phyloP scores from a whole-genome alignment of 2,329 filamentous ascomycete genomes.

The Alternaria atra region DNA sequence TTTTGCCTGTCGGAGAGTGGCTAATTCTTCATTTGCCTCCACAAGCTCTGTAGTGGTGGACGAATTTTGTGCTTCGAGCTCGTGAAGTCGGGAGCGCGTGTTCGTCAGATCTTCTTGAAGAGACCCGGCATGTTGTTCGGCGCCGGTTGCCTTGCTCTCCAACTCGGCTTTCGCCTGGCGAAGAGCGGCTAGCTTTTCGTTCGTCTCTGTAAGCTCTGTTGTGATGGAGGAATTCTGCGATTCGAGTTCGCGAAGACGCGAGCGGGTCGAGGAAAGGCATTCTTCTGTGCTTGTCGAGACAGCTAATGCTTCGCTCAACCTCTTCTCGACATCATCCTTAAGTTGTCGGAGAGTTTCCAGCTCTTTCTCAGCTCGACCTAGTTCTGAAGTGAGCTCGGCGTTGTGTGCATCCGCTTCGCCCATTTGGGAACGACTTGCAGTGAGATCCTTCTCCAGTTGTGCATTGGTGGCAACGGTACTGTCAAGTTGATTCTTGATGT shows the following conservation, averaged over 20 bases:
- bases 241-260: constrained; percentile 11
- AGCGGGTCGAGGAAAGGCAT: constrained; percentile 18
- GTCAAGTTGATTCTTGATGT: constrained; percentile 22
- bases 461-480: constrained; percentile 14
- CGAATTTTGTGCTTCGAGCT: constrained; percentile 18
- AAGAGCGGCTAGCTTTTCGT: constrained; percentile 22
- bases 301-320: constrained; percentile 13
- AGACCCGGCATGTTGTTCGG: constrained; percentile 9
- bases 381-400: constrained; percentile 17
- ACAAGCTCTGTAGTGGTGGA: constrained; percentile 10
- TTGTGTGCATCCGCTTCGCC: constrained; percentile 24
- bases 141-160: constrained; percentile 18
- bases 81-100: constrained; percentile 22
- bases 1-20: constrained; percentile 22
- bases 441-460: constrained; percentile 31
- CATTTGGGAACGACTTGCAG: constrained; percentile 19
- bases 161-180: constrained; percentile 24
- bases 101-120: constrained; percentile 29
- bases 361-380: constrained; percentile 19
- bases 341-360: constrained; percentile 25
- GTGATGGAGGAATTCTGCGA: constrained; percentile 15
- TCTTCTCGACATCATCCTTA: constrained; percentile 22
- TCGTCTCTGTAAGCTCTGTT: constrained; percentile 6
- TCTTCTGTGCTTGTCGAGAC: constrained; percentile 11
- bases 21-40: constrained; percentile 17